Evolutionary conservation across 257 asterid species (phyloP).

Genomic region (Parsonsia alboflavescens): DNA sequence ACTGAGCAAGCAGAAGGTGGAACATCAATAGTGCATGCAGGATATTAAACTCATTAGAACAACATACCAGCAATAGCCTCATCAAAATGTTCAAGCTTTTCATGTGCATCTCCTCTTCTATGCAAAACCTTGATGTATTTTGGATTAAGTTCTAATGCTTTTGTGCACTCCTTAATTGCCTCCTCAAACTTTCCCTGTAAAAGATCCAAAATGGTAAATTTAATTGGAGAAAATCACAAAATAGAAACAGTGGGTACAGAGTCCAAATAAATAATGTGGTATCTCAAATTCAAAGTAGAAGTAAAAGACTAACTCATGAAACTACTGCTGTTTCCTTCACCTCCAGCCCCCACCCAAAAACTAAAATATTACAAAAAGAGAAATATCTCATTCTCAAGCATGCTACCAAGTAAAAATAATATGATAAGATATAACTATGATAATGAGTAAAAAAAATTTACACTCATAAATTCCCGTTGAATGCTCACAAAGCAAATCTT

Average conservation of each 20-base stretch:
- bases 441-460: too few relatives aligned
- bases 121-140: constrained; percentile 63
- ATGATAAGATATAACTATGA: too few relatives aligned
- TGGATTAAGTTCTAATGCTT: constrained; percentile 82
- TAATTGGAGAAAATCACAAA: background rate
- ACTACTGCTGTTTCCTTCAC: background rate
- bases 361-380: background rate
- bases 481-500: too few relatives aligned
- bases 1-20: background rate
- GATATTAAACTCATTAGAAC: background rate
- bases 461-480: too few relatives aligned
- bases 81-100: constrained; percentile 81
- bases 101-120: constrained; percentile 91
- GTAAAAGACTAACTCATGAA: background rate
- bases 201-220: background rate
- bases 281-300: background rate
- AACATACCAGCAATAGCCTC: constrained; percentile 76
- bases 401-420: background rate
- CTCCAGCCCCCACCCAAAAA: background rate
- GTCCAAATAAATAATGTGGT: background rate
- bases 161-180: constrained; percentile 77
- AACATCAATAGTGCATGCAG: background rate
- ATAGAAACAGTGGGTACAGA: too few relatives aligned
- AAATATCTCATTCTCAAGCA: background rate
- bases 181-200: constrained; percentile 70